Conservation (phyloP, 2,329 filamentous ascomycete genomes). For the Phialocephala sp. region DNA sequence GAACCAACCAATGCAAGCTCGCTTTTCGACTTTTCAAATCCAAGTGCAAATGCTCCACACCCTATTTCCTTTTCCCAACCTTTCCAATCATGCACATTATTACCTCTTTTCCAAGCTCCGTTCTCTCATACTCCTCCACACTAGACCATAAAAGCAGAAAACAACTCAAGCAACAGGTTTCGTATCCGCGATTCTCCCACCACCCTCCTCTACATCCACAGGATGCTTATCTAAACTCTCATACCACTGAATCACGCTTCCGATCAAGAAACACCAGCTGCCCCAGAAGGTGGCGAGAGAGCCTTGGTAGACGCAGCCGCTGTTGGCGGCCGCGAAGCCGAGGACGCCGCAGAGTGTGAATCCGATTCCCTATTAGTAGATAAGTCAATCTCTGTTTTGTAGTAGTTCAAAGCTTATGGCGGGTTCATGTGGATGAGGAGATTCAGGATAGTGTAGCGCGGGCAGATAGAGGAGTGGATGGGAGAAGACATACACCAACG, state of each 20-base stretch:
- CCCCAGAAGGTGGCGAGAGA: slow-evolving; percentile 56
- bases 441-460: neutral
- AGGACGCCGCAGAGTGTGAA: slow-evolving; percentile 67
- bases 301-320: slow-evolving; percentile 53
- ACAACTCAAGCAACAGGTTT: slow-evolving; percentile 14
- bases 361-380: slow-evolving; percentile 53
- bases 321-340: slow-evolving; percentile 51
- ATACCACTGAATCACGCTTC: slow-evolving; percentile 55
- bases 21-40: neutral
- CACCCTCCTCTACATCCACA: slow-evolving; percentile 44
- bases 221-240: slow-evolving; percentile 55
- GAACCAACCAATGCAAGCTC: neutral
- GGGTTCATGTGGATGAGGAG: no score
- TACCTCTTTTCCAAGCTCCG: neutral
- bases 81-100: neutral
- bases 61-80: neutral
- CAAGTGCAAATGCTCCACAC: neutral
- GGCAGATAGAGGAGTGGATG: neutral
- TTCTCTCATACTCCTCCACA: neutral
- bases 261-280: slow-evolving; percentile 56
- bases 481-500: slow-evolving; percentile 50
- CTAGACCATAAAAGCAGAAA: neutral
- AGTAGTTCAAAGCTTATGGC: neutral
- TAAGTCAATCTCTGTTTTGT: neutral
- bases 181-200: slow-evolving; percentile 19